A percentile compares a stretch with the other conserved stretches of the same genome.
phyloP scores from a whole-genome alignment of 768 basidiomycete genomes.

The Kwoniella dendrophila region DNA sequence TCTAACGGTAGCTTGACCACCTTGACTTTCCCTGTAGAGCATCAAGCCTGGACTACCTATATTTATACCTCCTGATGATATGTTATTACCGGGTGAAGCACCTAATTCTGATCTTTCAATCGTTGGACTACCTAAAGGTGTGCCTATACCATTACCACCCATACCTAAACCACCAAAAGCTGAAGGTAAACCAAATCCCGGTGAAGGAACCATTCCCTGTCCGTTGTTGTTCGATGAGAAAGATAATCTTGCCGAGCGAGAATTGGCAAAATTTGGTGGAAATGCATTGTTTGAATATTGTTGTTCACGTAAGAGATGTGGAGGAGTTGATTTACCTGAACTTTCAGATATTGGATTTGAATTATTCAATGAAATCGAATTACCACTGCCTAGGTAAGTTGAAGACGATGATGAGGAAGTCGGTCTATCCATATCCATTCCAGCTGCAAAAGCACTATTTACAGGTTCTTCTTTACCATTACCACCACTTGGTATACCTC shows the following conservation, averaged over 20 bases:
- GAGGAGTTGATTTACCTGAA: conserved; percentile 39
- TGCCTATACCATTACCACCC: conserved; percentile 34
- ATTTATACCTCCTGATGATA: conserved; percentile 6
- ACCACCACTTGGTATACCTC: conserved; percentile 7
- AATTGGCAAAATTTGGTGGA: conserved; percentile 8
- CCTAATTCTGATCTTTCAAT: conserved; percentile 45
- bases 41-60: conserved; percentile 45
- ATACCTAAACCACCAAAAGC: conserved; percentile 48
- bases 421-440: conserved; percentile 51
- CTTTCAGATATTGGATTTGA: conserved; percentile 6
- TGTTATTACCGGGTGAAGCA: conserved; percentile 30
- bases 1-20: conserved; percentile 40
- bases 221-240: conserved; percentile 28
- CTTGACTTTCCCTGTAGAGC: conserved; percentile 43
- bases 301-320: background rate
- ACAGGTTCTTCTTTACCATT: conserved; percentile 36
- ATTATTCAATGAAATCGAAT: background rate
- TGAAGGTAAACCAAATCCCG: conserved; percentile 39
- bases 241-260: conserved; percentile 27
- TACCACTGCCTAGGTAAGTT: conserved; percentile 3
- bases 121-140: conserved; percentile 47
- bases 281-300: background rate
- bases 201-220: conserved; percentile 40
- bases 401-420: conserved; percentile 28
- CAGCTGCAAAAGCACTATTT: conserved; percentile 48